phyloP scores from a whole-genome alignment of 331 rosid species.

The Erythrophleum ivorense region DNA sequence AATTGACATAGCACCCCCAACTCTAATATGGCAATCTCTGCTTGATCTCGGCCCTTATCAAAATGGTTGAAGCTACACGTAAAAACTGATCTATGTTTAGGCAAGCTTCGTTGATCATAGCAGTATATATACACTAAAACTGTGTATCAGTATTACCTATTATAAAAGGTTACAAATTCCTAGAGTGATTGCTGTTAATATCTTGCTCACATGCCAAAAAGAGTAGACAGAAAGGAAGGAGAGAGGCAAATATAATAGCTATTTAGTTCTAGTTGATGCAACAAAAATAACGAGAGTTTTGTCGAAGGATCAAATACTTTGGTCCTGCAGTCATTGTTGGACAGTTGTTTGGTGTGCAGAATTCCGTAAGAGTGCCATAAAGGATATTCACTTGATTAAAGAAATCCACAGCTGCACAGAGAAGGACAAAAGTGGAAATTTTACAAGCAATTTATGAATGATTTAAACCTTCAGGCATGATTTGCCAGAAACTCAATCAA shows the following conservation, averaged over 20 bases:
- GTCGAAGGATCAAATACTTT: constrained; percentile 57
- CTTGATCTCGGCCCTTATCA: neutral
- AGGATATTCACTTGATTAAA: constrained; percentile 90
- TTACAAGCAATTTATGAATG: neutral
- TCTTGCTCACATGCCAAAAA: constrained; percentile 26
- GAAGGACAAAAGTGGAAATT: neutral
- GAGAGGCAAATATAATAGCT: constrained; percentile 16
- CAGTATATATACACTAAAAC: constrained; percentile 21
- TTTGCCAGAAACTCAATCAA: neutral
- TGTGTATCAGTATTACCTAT: constrained; percentile 1
- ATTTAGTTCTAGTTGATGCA: constrained; percentile 25
- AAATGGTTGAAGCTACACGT: neutral
- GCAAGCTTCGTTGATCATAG: constrained; percentile 9
- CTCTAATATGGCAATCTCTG: neutral
- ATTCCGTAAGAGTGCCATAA: constrained; percentile 84
- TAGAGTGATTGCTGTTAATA: constrained; percentile 7
- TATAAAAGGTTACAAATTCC: constrained; percentile 25
- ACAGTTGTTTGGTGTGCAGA: constrained; percentile 77
- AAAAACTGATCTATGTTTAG: constrained; percentile 1
- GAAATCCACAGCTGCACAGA: constrained; percentile 80
- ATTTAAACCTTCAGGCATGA: neutral
- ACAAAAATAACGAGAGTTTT: constrained; percentile 20
- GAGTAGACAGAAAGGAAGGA: neutral
- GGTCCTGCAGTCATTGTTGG: constrained; percentile 89
- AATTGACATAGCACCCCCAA: neutral